These are phyloP conservation scores for Auxenochlorella pyrenoidosa DNA, from an alignment of 139 green algal genomes.

Conservation along the genomic window DNA sequence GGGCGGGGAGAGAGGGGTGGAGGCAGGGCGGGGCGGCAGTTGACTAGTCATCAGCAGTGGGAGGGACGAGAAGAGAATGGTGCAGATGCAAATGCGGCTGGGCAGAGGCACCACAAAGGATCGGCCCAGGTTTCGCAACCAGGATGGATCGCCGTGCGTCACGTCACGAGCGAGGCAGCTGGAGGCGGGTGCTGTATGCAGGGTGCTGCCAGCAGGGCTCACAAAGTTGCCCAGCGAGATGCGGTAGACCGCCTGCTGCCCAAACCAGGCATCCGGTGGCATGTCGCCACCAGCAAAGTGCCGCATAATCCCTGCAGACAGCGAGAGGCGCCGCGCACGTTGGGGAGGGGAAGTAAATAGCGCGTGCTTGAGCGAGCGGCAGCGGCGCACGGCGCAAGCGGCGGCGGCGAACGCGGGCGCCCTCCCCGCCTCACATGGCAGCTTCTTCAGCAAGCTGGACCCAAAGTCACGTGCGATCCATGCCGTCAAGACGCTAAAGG, in stretches of 20 bases:
- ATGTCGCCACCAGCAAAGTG: constrained; percentile 40
- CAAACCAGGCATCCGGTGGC: constrained; percentile 85
- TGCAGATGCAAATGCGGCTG: neutral
- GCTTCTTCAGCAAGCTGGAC: constrained; percentile 89
- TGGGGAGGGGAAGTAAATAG: too few relatives aligned
- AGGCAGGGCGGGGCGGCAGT: neutral
- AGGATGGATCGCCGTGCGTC: too few relatives aligned
- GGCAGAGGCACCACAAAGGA: neutral
- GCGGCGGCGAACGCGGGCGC: neutral
- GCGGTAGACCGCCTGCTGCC: constrained; percentile 95
- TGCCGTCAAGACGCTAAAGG: constrained; percentile 83
- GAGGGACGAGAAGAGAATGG: neutral
- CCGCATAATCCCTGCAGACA: constrained; percentile 67
- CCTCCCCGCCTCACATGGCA: constrained; percentile 79
- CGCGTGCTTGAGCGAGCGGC: too few relatives aligned
- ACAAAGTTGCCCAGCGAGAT: constrained; percentile 95
- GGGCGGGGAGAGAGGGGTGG: neutral
- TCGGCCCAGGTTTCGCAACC: neutral
- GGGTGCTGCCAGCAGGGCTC: constrained; percentile 34
- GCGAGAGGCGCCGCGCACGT: too few relatives aligned
- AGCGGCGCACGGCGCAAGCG: neutral
- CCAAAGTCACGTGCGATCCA: constrained; percentile 96
- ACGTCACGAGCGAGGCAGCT: neutral
- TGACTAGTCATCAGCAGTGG: neutral
- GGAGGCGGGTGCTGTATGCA: too few relatives aligned